A percentile compares a stretch with the other conserved stretches of the same genome.
Evolutionary conservation across 345 rosid species (phyloP).

Genomic region (Diplotaxis tenuifolia): DNA sequence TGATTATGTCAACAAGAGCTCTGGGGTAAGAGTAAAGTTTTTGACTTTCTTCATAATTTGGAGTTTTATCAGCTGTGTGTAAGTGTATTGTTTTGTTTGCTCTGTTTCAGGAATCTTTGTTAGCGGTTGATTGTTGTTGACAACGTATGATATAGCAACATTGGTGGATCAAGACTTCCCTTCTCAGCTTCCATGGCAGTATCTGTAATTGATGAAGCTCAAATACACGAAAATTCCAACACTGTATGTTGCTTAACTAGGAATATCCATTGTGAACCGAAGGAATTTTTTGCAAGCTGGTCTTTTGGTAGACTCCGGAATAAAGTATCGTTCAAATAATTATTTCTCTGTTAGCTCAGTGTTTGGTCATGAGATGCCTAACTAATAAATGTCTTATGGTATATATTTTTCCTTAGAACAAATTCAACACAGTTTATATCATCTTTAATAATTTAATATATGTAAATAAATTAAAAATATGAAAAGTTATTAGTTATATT

Average conservation of each 20-base stretch:
- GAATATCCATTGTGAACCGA: conserved; percentile 41
- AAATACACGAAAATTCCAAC: too few species aligned
- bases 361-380: background rate
- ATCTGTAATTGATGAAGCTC: too few species aligned
- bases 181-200: conserved; percentile 87
- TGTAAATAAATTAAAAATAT: too few species aligned
- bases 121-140: too few species aligned
- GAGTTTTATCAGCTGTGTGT: too few species aligned
- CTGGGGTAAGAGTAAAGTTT: conserved; percentile 50
- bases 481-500: too few species aligned
- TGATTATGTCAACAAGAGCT: too few species aligned
- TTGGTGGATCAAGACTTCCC: too few species aligned
- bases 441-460: background rate
- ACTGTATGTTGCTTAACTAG: too few species aligned
- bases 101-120: too few species aligned
- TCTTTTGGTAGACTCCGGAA: background rate
- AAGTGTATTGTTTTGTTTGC: too few species aligned
- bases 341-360: background rate
- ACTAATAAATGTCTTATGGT: background rate
- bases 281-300: background rate
- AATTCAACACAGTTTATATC: background rate
- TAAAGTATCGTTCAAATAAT: background rate
- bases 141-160: too few species aligned
- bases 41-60: background rate
- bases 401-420: background rate